Base-by-base conservation (phyloP, 2,329 filamentous ascomycete genomes). In the Pestalotiopsis sp. region DNA sequence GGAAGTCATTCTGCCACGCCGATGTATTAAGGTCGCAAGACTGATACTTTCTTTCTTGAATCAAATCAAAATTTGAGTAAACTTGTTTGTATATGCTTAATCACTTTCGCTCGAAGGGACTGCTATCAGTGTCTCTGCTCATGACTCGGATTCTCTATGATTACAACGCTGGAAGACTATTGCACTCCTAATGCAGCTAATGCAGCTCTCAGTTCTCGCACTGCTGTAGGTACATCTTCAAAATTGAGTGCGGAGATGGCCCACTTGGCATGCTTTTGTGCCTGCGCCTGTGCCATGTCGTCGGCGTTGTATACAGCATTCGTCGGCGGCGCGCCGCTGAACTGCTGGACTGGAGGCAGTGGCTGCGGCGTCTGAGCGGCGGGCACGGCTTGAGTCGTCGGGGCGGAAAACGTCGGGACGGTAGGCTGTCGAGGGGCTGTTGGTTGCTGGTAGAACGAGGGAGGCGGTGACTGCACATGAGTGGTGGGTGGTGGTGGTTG, bases 211-310 rank as follows among this genome's bases (percentile, higher is more conserved):
- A 99, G 79, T 76, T 99, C 94, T 75, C 91, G 90, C 4, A 98
- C 90, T 0, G 96, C 96, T 0, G 96, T 99, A 1, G 91, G 85
- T 1, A 97, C 92, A 77, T 99, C 96, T 73, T 99, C 96, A 79
- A 99, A 99, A 74, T 98, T 97, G 61, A 99, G 82, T 0, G 96
- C 96, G 11, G 94, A 98, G 56, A 98, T 97, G 0, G 96, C 96
- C 93, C 94, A 99, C 75, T 94, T 94, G 2, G 95, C 94, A 81
- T 98, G 96, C 78, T 98, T 99, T 78, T 97, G 94, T 4, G 96
- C 95, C 73, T 90, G 87, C 44, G 88, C 83, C 44, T 98, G 91
- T 0, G 91, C 85, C 68, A 85, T 82, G 71, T 94, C 91, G 70
- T 97, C 93, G 11, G 80, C 83, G 4, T 80, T 82, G 65, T 91